Percentiles rank a stretch among this genome's conserved stretches.
These are phyloP conservation scores for Letharia lupina DNA, from an alignment of 495 filamentous ascomycete genomes.

Conservation along the genomic window DNA sequence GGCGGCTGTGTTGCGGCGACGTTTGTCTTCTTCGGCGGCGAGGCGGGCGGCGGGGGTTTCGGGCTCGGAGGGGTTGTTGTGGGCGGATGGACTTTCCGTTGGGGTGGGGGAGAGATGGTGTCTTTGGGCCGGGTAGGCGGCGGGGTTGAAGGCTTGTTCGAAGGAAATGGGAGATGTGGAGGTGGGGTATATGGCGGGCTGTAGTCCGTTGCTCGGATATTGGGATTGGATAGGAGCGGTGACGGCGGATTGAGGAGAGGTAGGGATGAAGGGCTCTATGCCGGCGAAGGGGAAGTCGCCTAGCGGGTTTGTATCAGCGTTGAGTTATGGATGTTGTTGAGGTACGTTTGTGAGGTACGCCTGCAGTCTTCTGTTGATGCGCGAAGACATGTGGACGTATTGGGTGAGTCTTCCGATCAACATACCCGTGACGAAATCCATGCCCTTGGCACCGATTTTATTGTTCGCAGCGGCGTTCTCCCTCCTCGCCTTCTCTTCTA, in stretches of 20 bases:
- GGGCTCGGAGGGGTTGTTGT: slow-evolving; percentile 28
- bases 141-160: slow-evolving; percentile 3
- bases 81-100: background rate
- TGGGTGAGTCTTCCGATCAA: background rate
- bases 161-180: slow-evolving; percentile 8
- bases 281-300: slow-evolving; percentile 14
- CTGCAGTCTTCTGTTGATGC: background rate
- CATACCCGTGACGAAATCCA: slow-evolving; percentile 23
- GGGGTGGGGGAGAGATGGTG: slow-evolving; percentile 12
- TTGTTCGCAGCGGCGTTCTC: slow-evolving; percentile 9
- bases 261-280: slow-evolving; percentile 19
- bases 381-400: background rate
- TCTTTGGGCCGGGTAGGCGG: slow-evolving; percentile 10
- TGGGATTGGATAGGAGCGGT: slow-evolving; percentile 9
- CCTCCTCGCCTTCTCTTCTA: slow-evolving; percentile 9
- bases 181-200: slow-evolving; percentile 8
- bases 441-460: background rate
- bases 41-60: slow-evolving; percentile 51
- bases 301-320: slow-evolving; percentile 2
- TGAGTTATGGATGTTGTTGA: background rate
- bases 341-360: too few relatives aligned
- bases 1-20: slow-evolving; percentile 90
- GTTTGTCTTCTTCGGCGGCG: slow-evolving; percentile 94
- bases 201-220: slow-evolving; percentile 11
- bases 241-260: slow-evolving; percentile 8